Base-by-base conservation (phyloP, 2,329 filamentous ascomycete species). In the Elsinoe arachidis region DNA sequence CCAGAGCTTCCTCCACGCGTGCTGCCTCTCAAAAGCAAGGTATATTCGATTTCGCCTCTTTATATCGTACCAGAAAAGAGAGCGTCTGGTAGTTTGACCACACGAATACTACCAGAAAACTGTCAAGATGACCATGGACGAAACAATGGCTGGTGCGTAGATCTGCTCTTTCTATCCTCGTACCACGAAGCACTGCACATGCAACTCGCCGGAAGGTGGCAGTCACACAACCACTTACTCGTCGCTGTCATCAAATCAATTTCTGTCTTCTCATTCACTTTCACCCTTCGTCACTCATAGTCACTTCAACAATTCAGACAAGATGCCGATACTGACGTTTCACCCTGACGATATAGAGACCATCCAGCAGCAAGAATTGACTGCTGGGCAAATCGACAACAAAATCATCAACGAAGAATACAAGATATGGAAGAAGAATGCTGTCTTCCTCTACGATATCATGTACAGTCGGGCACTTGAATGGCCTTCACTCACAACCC, bases 361-460 rank as follows among this genome's bases (percentile, higher is more conserved):
- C 26, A 34, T 38, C 7, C 23, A 49, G 39, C 52, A 47, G 33
- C 39, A 58, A 26, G 57, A 59, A 43, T n/a, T 39, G 37, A 47
- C 57, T 15, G 54, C 43, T 30, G 57, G 54, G 10, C 52, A 59
- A 56, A 73, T 78, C 68, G 84, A 88, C 68, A 87, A 95, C 73
- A 90, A 95, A 74, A 79, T 95, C 60, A 90, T 97, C 74, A 97
- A 97, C 66, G 93, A 99, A 78, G 93, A 99, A 72, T 99, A 99
- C 82, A 99, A 99, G 73, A 96, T 92, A 63, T 99, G 93, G 93
- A 99, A 99, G 80, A 99, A 99, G 79, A 99, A 99, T 74, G 90
- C 88, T 63, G 91, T 93, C 2, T 97, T 97, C 69, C 86, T 99
- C 66, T 99, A 99, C 73, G 93, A 99, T 72, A 89, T 96, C 84